Percentiles rank a stretch among this genome's conserved stretches.
These are phyloP conservation scores for Cucurbita argyrosperma DNA, from an alignment of 306 rosid genomes.

Conservation along the genomic window DNA sequence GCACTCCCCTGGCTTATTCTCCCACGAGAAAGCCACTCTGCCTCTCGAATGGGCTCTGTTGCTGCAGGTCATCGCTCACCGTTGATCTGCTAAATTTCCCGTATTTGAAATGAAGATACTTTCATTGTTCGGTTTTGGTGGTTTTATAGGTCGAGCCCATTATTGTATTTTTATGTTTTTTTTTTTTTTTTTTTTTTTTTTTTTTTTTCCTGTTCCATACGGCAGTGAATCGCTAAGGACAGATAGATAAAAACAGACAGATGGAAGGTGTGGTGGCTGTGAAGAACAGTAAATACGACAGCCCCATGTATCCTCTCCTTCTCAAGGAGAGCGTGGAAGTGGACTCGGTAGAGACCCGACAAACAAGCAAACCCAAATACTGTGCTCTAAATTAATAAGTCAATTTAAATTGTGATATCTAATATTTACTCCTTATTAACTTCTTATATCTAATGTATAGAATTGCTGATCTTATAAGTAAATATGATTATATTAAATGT, in stretches of 20 bases:
- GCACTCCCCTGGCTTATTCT: slow-evolving; percentile 50
- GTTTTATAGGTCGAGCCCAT: background rate
- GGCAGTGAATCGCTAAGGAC: background rate
- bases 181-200: background rate
- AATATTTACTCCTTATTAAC: too few relatives aligned
- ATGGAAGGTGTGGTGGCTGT: background rate
- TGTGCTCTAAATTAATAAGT: background rate
- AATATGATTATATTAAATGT: background rate
- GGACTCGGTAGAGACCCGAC: background rate
- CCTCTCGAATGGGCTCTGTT: slow-evolving; percentile 4
- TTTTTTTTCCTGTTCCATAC: background rate
- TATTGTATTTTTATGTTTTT: background rate
- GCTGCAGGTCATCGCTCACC: slow-evolving; percentile 15
- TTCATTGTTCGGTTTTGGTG: background rate
- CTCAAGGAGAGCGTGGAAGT: background rate
- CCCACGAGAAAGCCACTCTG: slow-evolving; percentile 67
- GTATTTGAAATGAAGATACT: background rate
- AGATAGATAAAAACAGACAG: background rate
- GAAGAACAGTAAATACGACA: background rate
- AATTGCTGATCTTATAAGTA: too few relatives aligned
- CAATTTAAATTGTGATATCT: too few relatives aligned
- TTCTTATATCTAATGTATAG: too few relatives aligned
- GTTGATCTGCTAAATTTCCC: background rate
- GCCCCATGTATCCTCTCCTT: too few relatives aligned
- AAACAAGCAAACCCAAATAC: background rate